phyloP scores from a whole-genome alignment of 768 basidiomycete genomes.

The Russula brevipes region DNA sequence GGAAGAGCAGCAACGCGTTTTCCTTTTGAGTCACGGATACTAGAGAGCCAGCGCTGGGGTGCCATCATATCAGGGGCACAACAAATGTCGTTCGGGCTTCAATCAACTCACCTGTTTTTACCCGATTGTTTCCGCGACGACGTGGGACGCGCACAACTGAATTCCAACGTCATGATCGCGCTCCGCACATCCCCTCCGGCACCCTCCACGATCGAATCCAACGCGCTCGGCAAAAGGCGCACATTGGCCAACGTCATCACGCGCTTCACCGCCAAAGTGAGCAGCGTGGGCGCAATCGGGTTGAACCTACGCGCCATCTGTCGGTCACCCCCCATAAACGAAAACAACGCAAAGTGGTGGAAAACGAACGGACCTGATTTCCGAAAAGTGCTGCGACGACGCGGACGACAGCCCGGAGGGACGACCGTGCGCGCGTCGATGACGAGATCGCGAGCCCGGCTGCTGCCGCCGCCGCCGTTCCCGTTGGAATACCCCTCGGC shows the following conservation, averaged over 20 bases:
- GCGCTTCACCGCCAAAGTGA: conserved; percentile 69
- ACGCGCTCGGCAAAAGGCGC: conserved; percentile 54
- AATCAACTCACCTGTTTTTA: conserved; percentile 28
- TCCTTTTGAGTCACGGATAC: conserved; percentile 79
- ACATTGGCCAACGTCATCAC: conserved; percentile 37
- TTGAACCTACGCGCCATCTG: conserved; percentile 61
- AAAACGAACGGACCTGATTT: conserved; percentile 59
- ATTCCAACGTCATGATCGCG: conserved; percentile 90
- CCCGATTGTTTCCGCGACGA: conserved; percentile 34
- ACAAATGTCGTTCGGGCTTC: conserved; percentile 20
- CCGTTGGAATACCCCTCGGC: conserved; percentile 51
- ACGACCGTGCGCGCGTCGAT: conserved; percentile 67
- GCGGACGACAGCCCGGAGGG: conserved; percentile 55
- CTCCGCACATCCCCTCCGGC: conserved; percentile 90
- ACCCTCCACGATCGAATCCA: conserved; percentile 73
- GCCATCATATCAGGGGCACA: not conserved
- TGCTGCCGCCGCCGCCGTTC: conserved; percentile 37
- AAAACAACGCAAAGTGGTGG: not conserved
- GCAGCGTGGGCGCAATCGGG: conserved; percentile 81
- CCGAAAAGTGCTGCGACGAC: conserved; percentile 56
- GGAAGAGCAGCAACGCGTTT: conserved; percentile 83
- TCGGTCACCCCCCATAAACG: not conserved
- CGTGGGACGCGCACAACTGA: conserved; percentile 56
- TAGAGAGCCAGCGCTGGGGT: conserved; percentile 33
- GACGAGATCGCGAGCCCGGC: conserved; percentile 46